Evolutionary conservation across 2,329 filamentous ascomycete species (phyloP).

Genomic region (Botrytis squamosa): DNA sequence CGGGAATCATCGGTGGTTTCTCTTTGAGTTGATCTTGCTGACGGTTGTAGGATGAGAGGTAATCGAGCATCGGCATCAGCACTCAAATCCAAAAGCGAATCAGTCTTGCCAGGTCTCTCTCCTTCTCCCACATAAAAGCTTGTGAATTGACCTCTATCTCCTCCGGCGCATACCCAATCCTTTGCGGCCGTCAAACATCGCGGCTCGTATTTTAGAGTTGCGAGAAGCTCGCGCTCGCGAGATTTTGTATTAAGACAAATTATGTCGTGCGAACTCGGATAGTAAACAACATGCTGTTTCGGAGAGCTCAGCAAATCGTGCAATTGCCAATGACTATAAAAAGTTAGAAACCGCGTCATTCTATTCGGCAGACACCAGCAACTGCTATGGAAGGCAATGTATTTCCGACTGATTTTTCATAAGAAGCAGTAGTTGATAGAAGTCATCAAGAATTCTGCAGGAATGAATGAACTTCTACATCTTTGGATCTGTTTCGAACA

Average conservation of each 20-base stretch:
- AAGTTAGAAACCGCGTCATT: constrained; percentile 8
- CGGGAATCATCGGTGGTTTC: constrained; percentile 23
- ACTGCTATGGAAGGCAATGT: neutral
- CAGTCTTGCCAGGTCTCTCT: constrained; percentile 13
- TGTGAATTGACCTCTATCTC: constrained; percentile 80
- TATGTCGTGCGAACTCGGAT: constrained; percentile 72
- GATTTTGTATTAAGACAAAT: constrained; percentile 68
- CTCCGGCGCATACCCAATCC: constrained; percentile 89
- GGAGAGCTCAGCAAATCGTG: constrained; percentile 86
- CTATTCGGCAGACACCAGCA: neutral
- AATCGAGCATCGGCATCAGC: constrained; percentile 57
- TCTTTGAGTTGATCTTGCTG: constrained; percentile 28
- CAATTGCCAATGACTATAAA: constrained; percentile 75
- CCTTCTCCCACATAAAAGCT: constrained; percentile 34
- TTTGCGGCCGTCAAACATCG: constrained; percentile 82
- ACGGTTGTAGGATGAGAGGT: constrained; percentile 49
- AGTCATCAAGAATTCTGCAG: neutral
- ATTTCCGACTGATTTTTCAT: no score
- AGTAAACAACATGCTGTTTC: constrained; percentile 76
- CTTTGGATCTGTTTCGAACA: neutral
- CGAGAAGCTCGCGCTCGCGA: constrained; percentile 71
- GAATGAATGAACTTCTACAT: neutral
- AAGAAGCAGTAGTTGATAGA: neutral
- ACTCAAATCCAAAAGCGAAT: constrained; percentile 17
- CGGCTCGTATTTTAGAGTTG: constrained; percentile 68